Evolutionary conservation across 352 stramenopile genomes (phyloP), one percentile per base, ranked within the genome.

Genomic region (Paralagenidium karlingii): DNA sequence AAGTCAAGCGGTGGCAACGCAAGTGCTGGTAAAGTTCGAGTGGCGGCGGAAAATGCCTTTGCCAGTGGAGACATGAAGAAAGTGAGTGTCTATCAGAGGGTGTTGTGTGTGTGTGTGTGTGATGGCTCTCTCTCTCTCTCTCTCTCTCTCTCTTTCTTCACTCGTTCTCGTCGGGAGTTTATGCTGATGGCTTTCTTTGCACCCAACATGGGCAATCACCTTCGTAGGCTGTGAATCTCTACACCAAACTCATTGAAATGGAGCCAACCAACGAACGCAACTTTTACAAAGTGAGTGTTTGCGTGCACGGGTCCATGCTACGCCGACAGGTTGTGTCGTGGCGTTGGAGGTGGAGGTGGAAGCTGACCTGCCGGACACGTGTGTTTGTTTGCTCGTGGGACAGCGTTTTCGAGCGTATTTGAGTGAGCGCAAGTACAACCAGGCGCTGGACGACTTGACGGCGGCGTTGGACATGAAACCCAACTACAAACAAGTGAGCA

Each of bases 211-310:
- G n/a, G n/a, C n/a, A 5, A 22, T 27, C 1, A 39, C 16, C 11
- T 1, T 33, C 5, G 10, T 22, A 83, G 70, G 71, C 75, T 26
- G 83, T 86, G 39, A 67, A 68, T 43, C 58, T 89, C 27, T 57
- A 83, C 13, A 82, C 75, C 27, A 84, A 83, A 56, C 55, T 86
- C 22, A 86, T 89, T 37, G 68, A 86, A 44, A 39, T 86, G 19
- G 75, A 89, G 37, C 71, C 75, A 8, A 63, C 29, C 39, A 86
- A 86, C 48, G 75, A 89, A 45, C 69, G 73, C 45, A 80, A 86
- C 47, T 82, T 83, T 32, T 89, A 86, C 68, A 86, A 89, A 32
- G 55, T 64, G 16, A 4, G 32, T 26, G 10, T 13, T 19, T 8
- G 5, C 26, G 15, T 30, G 34, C 11, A 24, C 36, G 19, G 6